Evolutionary conservation across 2,329 filamentous ascomycete species (phyloP).

Genomic region (Hypoxylon sp.): DNA sequence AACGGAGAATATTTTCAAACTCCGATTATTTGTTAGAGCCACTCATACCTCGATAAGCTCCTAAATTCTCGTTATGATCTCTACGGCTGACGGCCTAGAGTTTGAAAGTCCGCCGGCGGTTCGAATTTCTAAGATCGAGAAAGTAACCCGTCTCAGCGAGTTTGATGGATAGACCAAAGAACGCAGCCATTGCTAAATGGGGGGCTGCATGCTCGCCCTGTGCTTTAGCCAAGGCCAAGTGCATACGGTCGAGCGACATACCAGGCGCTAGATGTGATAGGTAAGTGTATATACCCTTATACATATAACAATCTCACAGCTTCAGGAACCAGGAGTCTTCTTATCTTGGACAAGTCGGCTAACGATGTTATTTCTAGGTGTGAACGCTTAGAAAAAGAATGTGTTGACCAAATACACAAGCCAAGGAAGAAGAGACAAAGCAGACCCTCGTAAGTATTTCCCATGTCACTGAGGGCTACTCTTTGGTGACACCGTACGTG

Average conservation of each 20-base stretch:
- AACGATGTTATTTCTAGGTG: slow-evolving; percentile 56
- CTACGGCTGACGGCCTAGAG: slow-evolving; percentile 38
- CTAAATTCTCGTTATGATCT: slow-evolving; percentile 14
- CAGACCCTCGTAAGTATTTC: slow-evolving; percentile 64
- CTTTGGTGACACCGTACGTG: background rate
- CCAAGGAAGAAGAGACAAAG: slow-evolving; percentile 66
- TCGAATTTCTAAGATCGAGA: slow-evolving; percentile 24
- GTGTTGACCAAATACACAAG: slow-evolving; percentile 62
- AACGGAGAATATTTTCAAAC: slow-evolving; percentile 43
- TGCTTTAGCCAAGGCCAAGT: slow-evolving; percentile 66
- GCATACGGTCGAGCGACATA: slow-evolving; percentile 59
- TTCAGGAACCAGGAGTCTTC: background rate
- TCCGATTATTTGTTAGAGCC: slow-evolving; percentile 27
- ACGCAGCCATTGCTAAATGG: slow-evolving; percentile 58
- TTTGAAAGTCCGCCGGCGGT: slow-evolving; percentile 47
- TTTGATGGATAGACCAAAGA: slow-evolving; percentile 49
- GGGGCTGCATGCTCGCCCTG: slow-evolving; percentile 65
- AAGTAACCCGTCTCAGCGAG: slow-evolving; percentile 1
- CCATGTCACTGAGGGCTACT: background rate
- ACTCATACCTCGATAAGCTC: slow-evolving; percentile 25
- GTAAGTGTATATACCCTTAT: slow-evolving; percentile 37
- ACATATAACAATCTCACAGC: background rate
- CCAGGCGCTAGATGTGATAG: slow-evolving; percentile 62
- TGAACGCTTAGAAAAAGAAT: slow-evolving; percentile 64
- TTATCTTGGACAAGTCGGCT: slow-evolving; percentile 21